phyloP scores from a whole-genome alignment of 2,329 filamentous ascomycete species.

The Coniochaeta sp. region DNA sequence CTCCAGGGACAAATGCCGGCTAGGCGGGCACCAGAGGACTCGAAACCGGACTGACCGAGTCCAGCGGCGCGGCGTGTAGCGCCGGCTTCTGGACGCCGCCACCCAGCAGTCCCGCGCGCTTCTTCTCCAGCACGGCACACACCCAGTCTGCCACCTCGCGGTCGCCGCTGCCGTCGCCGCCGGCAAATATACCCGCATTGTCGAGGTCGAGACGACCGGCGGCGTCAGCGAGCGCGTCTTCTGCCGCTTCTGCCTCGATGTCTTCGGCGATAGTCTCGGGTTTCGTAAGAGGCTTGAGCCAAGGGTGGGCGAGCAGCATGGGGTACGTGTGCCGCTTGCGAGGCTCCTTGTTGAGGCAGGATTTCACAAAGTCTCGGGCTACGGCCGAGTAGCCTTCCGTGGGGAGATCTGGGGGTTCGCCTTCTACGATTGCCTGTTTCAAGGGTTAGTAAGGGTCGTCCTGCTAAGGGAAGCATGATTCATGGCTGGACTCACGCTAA shows the following conservation, averaged over 20 bases:
- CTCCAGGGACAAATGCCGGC: not conserved
- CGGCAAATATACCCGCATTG: slow-evolving; percentile 5
- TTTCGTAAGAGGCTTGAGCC: slow-evolving; percentile 49
- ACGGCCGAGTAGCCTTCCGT: slow-evolving; percentile 68
- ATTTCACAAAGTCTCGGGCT: slow-evolving; percentile 79
- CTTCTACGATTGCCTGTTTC: slow-evolving; percentile 86
- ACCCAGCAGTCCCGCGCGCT: slow-evolving; percentile 43
- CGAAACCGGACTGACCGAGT: slow-evolving; percentile 55
- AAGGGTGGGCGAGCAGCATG: slow-evolving; percentile 81
- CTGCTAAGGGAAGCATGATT: not conserved
- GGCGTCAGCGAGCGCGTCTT: slow-evolving; percentile 28
- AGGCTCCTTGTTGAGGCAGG: slow-evolving; percentile 88
- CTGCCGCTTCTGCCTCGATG: slow-evolving; percentile 23
- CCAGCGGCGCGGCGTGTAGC: slow-evolving; percentile 78
- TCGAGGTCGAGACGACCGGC: slow-evolving; percentile 36
- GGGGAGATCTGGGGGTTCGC: slow-evolving; percentile 86
- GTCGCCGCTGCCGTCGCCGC: slow-evolving; percentile 51
- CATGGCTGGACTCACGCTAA: slow-evolving; percentile 64
- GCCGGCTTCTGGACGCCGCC: slow-evolving; percentile 60
- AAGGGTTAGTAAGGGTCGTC: slow-evolving; percentile 3
- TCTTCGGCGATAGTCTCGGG: slow-evolving; percentile 26
- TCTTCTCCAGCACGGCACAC: slow-evolving; percentile 58
- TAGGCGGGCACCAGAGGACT: slow-evolving; percentile 24
- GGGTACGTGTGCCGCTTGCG: slow-evolving; percentile 90
- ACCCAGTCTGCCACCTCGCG: slow-evolving; percentile 86